Base-by-base conservation (phyloP, 139 green algal genomes). In the Pleodorina starrii region DNA sequence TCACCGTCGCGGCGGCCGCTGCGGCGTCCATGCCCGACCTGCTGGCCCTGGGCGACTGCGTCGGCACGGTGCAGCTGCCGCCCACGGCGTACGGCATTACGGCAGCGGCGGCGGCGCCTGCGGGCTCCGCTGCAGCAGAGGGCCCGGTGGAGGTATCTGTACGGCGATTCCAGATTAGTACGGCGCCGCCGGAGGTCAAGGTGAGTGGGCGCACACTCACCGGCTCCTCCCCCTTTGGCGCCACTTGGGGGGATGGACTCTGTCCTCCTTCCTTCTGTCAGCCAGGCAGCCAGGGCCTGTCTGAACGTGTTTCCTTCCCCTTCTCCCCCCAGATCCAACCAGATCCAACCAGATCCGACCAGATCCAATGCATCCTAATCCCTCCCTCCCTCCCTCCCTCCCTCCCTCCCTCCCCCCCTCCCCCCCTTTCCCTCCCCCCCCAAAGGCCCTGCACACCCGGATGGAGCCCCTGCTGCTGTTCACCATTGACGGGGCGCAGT, bases 401-500 rank as follows among this genome's bases (percentile, higher is more conserved):
- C n/a, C n/a, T n/a, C n/a, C n/a, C n/a, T n/a, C n/a, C n/a, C n/a
- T n/a, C n/a, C n/a, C n/a, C n/a, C n/a, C n/a, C n/a, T n/a, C n/a
- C n/a, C n/a, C n/a, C n/a, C n/a, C n/a, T n/a, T n/a, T n/a, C n/a
- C n/a, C n/a, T n/a, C n/a, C n/a, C n/a, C n/a, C n/a, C n/a, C n/a
- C n/a, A n/a, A 92, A 97, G 94, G 95, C 91, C 6, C 89, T 98
- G 71, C 97, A 98, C 88, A 87, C 59, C 9, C 90, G 96, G 29
- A 32, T 98, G 84, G 90, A 98, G 93, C 94, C 96, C 38, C 91
- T 98, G 78, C 93, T 98, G 57, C 86, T 97, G 16, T 98, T 98
- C 87, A 98, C 96, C 63, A 95, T 99, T 35, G 97, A 99, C 80
- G 96, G 91, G 35, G 95, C 95, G 21, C 93, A 77, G 38, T 73